Conservation (phyloP, 2,329 filamentous ascomycete species). For the Colletotrichum aenigma region DNA sequence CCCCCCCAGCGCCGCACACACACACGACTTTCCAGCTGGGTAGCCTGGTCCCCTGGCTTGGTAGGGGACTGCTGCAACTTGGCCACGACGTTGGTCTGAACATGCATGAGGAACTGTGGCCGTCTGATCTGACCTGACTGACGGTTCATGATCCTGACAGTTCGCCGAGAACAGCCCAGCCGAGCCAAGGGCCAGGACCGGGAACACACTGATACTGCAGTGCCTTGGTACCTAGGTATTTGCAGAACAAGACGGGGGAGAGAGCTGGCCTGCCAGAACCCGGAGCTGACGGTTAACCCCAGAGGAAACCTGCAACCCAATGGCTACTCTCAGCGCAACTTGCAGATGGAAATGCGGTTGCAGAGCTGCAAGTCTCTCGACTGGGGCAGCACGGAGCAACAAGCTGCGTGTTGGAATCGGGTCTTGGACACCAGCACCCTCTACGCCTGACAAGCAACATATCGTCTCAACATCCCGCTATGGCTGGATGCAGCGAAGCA, state of each 20-base stretch:
- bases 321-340: neutral
- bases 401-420: constrained; percentile 10
- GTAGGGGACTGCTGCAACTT: neutral
- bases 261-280: neutral
- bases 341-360: neutral
- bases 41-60: neutral
- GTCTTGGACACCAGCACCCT: neutral
- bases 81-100: neutral
- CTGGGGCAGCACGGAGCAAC: constrained; percentile 2
- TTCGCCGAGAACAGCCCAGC: constrained; percentile 3
- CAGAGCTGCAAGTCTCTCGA: neutral
- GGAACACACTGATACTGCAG: neutral
- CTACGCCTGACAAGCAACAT: neutral
- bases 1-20: neutral
- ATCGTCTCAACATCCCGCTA: neutral
- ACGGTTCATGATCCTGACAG: neutral
- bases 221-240: neutral
- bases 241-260: neutral
- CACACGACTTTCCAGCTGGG: neutral
- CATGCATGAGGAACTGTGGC: neutral
- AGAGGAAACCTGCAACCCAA: neutral
- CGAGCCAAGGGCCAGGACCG: neutral
- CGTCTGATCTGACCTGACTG: neutral
- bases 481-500: neutral
- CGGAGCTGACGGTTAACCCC: neutral